Base-by-base conservation (phyloP, 2,329 filamentous ascomycete genomes). In the Esteya vermicola region DNA sequence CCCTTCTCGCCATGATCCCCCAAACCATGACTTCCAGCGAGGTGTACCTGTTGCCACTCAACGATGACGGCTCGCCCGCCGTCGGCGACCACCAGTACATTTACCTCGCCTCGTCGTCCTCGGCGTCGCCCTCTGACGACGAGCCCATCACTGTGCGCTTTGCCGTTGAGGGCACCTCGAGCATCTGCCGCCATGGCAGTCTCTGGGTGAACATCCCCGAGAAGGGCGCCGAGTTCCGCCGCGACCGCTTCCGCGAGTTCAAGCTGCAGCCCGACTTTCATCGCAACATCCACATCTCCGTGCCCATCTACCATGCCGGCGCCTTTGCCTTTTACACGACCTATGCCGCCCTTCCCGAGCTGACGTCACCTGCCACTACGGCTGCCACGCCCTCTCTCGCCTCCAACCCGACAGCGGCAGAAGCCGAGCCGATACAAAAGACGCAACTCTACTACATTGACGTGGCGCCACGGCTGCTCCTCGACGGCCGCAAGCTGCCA, bases 201-300 rank as follows among this genome's bases (percentile, higher is more conserved):
- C 70, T 98, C 47, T 98, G 91, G 89, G 81, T 94, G 54, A 98
- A 98, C 59, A 83, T 96, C 45, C 91, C 91, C 8, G 73, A 80
- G 45, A 68, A 78, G 51, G 86, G 80, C 43, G 65, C 75, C 37
- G 64, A 76, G 33, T 98, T 96, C 55, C 72, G 76, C 48, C 79
- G 91, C 50, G 70, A 81, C 52, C 70, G 72, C 26, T 98, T 93
- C 59, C 76, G 78, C 52, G 81, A 94, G 62, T 93, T 82, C 72
- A 89, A 85, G 58, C 73, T 98, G 48, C 72, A 78, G 25, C 86
- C 91, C 41, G 83, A 93, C 63, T 98, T 98, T 73, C 93, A 93
- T 57, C 79, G 82, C 55, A 83, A 79, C 40, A 81, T 93, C 54
- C 76, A 93, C 58, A 88, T 98, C 51, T 88, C 93, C 46, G 72